phyloP scores from a whole-genome alignment of 306 rosid genomes.

The Cicer judaicum region DNA sequence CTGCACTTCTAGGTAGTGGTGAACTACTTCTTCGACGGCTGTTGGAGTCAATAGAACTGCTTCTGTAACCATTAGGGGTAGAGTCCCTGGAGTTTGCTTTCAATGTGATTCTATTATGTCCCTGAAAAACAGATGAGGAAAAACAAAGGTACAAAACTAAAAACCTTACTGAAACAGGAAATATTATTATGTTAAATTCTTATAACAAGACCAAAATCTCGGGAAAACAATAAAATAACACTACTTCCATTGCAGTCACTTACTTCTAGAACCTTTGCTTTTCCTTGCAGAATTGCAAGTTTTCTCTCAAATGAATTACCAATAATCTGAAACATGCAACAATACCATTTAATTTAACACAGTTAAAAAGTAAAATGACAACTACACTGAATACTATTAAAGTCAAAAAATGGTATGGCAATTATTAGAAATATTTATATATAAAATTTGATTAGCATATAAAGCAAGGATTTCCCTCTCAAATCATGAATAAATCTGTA shows the following conservation, averaged over 20 bases:
- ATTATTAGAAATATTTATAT: too few species aligned
- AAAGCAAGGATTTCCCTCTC: too few species aligned
- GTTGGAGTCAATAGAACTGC: constrained; percentile 58
- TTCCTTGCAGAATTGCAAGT: constrained; percentile 85
- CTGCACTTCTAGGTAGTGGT: constrained; percentile 59
- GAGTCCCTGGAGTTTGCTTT: constrained; percentile 63
- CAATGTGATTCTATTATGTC: constrained; percentile 62
- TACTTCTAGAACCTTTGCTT: constrained; percentile 61
- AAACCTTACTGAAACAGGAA: constrained; percentile 11
- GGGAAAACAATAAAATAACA: not conserved
- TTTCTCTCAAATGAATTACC: constrained; percentile 96
- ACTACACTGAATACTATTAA: constrained; percentile 2
- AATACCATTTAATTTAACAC: constrained; percentile 34
- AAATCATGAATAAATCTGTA: too few species aligned
- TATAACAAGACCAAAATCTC: not conserved
- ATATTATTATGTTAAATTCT: not conserved
- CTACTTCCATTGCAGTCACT: constrained; percentile 43
- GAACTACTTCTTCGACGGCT: constrained; percentile 74
- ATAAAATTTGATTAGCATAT: too few species aligned
- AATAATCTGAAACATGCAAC: constrained; percentile 70
- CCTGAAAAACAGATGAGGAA: constrained; percentile 53
- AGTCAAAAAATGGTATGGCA: not conserved
- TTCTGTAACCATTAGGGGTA: constrained; percentile 69
- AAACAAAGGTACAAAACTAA: not conserved
- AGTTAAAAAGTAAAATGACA: not conserved